Percentiles rank a stretch among this genome's conserved stretches.
phyloP scores from a whole-genome alignment of 2,329 filamentous ascomycete species.

The Curvularia eragrostidis region DNA sequence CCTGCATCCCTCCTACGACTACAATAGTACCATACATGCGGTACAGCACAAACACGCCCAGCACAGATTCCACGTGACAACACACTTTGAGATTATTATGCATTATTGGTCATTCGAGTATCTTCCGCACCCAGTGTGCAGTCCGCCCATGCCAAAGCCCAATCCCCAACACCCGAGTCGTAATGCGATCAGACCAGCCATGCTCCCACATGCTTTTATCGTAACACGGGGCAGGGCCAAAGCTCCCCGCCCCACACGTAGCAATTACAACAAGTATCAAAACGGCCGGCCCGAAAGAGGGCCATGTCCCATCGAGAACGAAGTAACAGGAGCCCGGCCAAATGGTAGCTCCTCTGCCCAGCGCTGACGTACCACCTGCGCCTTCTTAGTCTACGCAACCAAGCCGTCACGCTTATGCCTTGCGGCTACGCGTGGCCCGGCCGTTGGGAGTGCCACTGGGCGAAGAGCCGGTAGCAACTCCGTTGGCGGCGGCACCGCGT shows the following conservation, averaged over 20 bases:
- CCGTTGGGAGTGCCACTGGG: constrained; percentile 62
- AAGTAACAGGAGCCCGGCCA: constrained; percentile 11
- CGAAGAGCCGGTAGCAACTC: constrained; percentile 50
- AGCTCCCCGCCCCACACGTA: constrained; percentile 22
- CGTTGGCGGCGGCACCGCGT: constrained; percentile 51
- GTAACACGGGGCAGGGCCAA: constrained; percentile 25
- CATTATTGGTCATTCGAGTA: constrained; percentile 19
- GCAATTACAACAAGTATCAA: constrained; percentile 32
- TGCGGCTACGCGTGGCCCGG: constrained; percentile 70
- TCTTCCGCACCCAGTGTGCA: constrained; percentile 5
- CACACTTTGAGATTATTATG: constrained; percentile 14
- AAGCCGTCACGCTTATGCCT: constrained; percentile 61
- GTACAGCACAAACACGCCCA: not conserved
- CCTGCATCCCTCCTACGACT: no score
- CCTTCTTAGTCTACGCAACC: not conserved
- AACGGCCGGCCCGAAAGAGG: constrained; percentile 11
- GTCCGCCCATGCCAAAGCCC: constrained; percentile 15
- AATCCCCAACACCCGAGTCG: constrained; percentile 22
- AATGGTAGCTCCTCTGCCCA: constrained; percentile 12
- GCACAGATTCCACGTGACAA: not conserved
- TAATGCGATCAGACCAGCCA: constrained; percentile 21
- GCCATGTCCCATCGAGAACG: constrained; percentile 11
- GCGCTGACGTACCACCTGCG: not conserved
- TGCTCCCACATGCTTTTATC: constrained; percentile 31
- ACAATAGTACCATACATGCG: not conserved